These are phyloP conservation scores for Babesia bovis DNA, from an alignment of 169 alveolate species.

Conservation along the genomic window DNA sequence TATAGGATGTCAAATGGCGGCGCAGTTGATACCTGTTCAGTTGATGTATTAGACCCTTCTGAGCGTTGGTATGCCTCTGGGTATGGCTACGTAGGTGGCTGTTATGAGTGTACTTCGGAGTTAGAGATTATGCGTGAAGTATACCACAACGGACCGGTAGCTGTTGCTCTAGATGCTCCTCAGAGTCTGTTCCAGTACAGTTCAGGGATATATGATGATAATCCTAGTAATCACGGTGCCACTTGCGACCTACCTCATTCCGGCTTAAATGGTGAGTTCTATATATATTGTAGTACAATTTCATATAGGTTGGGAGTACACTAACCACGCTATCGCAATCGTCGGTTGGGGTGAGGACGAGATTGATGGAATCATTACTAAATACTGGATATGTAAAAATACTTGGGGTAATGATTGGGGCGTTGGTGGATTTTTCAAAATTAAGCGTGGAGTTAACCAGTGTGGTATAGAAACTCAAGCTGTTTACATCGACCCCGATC, in stretches of 20 bases:
- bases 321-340: slow-evolving; percentile 86
- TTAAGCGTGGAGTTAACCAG: slow-evolving; percentile 78
- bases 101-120: slow-evolving; percentile 83
- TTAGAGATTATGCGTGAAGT: slow-evolving; percentile 79
- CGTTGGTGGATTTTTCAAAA: slow-evolving; percentile 75
- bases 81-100: slow-evolving; percentile 83
- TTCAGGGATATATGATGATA: slow-evolving; percentile 62
- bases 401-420: slow-evolving; percentile 86
- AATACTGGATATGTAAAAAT: slow-evolving; percentile 82
- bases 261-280: slow-evolving; percentile 74
- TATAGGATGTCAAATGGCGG: slow-evolving; percentile 7
- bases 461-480: slow-evolving; percentile 88
- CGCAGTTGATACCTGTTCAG: background rate
- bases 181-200: slow-evolving; percentile 66
- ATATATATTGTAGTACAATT: background rate
- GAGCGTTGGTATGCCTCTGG: slow-evolving; percentile 64
- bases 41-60: background rate
- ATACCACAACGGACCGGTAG: slow-evolving; percentile 80
- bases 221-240: slow-evolving; percentile 72
- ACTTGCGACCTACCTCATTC: slow-evolving; percentile 81
- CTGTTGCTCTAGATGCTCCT: slow-evolving; percentile 83
- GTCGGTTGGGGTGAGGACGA: slow-evolving; percentile 90
- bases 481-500: slow-evolving; percentile 85
- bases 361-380: slow-evolving; percentile 45
- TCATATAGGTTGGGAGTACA: slow-evolving; percentile 84